Percentiles rank a stretch among this genome's conserved stretches.
phyloP scores from a whole-genome alignment of 2,329 filamentous ascomycete genomes.

The Neophaeococcomyces mojaviensis region DNA sequence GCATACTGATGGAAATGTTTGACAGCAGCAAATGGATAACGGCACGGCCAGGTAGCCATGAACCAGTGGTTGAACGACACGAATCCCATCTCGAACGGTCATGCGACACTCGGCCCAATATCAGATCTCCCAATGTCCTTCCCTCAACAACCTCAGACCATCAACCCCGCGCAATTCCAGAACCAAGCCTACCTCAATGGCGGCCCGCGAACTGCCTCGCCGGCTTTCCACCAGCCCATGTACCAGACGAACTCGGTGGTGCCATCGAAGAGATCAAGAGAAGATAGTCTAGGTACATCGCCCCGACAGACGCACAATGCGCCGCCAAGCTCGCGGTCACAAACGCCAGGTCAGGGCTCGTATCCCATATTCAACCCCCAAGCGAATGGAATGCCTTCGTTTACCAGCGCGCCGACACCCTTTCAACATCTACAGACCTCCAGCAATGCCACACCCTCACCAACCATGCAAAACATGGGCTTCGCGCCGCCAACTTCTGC shows the following conservation, averaged over 20 bases:
- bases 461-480: constrained; percentile 74
- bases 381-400: constrained; percentile 54
- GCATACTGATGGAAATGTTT: constrained; percentile 26
- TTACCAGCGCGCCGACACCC: constrained; percentile 54
- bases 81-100: constrained; percentile 41
- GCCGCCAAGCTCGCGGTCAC: constrained; percentile 75
- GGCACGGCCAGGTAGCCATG: constrained; percentile 41
- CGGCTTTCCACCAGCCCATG: constrained; percentile 66
- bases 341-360: constrained; percentile 75
- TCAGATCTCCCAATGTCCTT: constrained; percentile 43
- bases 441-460: constrained; percentile 80
- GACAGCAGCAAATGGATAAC: constrained; percentile 36
- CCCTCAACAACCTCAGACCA: constrained; percentile 38
- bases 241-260: constrained; percentile 82
- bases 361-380: constrained; percentile 64
- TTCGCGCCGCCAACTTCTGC: constrained; percentile 55
- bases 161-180: constrained; percentile 48
- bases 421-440: constrained; percentile 81
- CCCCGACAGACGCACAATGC: constrained; percentile 68
- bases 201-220: constrained; percentile 73
- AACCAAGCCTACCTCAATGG: constrained; percentile 66
- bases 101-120: constrained; percentile 40
- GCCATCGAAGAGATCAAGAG: constrained; percentile 78
- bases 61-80: constrained; percentile 45
- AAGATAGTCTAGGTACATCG: constrained; percentile 78